Percentiles rank a stretch among this genome's conserved stretches.
phyloP scores from a whole-genome alignment of 495 filamentous ascomycete genomes.

The Clavariopsis aquatica region DNA sequence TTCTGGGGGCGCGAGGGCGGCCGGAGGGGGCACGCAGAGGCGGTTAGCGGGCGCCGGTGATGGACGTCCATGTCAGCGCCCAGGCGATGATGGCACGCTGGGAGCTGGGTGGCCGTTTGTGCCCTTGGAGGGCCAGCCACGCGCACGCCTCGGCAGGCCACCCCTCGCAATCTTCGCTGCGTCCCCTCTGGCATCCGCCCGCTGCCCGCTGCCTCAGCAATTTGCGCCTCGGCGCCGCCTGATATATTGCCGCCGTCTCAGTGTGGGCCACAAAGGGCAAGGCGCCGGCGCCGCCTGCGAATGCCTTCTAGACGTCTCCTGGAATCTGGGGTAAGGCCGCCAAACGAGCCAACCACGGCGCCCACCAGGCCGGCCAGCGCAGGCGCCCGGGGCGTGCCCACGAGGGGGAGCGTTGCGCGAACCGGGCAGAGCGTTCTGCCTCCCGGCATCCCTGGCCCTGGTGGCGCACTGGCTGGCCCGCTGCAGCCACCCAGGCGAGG shows the following conservation, averaged over 20 bases:
- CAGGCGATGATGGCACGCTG: not conserved
- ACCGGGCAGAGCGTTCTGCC: not conserved
- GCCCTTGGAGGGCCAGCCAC: not conserved
- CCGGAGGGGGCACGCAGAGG: not conserved
- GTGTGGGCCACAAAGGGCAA: slow-evolving; percentile 12
- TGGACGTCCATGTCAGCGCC: not conserved
- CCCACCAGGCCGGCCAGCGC: not conserved
- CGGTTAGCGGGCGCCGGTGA: not conserved
- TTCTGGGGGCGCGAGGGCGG: not conserved
- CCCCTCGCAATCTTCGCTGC: slow-evolving; percentile 1
- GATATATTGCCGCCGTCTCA: slow-evolving; percentile 27
- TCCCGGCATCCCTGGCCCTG: not conserved
- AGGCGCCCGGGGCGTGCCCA: slow-evolving; percentile 8
- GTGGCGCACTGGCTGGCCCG: not conserved
- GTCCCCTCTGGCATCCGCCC: not conserved
- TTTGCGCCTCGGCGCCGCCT: slow-evolving; percentile 19
- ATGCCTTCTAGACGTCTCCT: slow-evolving; percentile 15
- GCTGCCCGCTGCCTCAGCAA: slow-evolving; percentile 11
- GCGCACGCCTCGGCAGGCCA: not conserved
- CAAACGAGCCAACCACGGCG: slow-evolving; percentile 20
- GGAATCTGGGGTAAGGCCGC: slow-evolving; percentile 31
- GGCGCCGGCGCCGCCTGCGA: slow-evolving; percentile 20
- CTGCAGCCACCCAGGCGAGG: not conserved
- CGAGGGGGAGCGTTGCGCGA: slow-evolving; percentile 10
- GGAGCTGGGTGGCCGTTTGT: too few species aligned